phyloP scores from a whole-genome alignment of 768 basidiomycete genomes.

The Rubroboletus satanas region DNA sequence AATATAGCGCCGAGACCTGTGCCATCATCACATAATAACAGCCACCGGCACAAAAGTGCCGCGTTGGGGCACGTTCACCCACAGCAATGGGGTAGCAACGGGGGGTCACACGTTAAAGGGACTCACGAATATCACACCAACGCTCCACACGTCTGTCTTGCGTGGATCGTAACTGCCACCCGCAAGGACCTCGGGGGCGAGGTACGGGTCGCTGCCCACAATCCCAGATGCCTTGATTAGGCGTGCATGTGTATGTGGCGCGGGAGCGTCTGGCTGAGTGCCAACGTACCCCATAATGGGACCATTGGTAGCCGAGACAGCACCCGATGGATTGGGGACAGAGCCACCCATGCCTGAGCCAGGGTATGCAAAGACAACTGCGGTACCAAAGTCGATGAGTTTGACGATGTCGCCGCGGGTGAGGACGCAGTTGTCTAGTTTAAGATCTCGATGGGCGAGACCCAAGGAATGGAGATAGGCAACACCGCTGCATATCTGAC shows the following conservation, averaged over 20 bases:
- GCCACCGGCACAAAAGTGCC: neutral
- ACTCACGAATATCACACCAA: slow-evolving; percentile 93
- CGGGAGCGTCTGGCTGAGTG: slow-evolving; percentile 21
- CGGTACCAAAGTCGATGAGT: slow-evolving; percentile 98
- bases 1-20: neutral
- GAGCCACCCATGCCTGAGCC: slow-evolving; percentile 64
- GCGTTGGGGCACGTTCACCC: neutral
- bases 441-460: slow-evolving; percentile 96
- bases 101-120: neutral
- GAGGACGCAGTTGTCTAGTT: slow-evolving; percentile 99
- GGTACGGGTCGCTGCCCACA: slow-evolving; percentile 96
- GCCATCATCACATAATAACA: neutral
- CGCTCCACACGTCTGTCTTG: slow-evolving; percentile 98
- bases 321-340: slow-evolving; percentile 9
- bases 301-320: neutral
- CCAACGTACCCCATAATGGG: slow-evolving; percentile 20
- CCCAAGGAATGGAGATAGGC: slow-evolving; percentile 98
- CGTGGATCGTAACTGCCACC: slow-evolving; percentile 87
- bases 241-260: slow-evolving; percentile 39
- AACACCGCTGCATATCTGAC: slow-evolving; percentile 97
- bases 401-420: slow-evolving; percentile 93
- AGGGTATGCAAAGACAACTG: slow-evolving; percentile 99
- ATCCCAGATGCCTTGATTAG: slow-evolving; percentile 74
- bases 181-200: slow-evolving; percentile 90
- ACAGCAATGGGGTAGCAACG: neutral